These are phyloP conservation scores for Botrytis paeoniae DNA, from an alignment of 2,329 filamentous ascomycete species.

Conservation along the genomic window DNA sequence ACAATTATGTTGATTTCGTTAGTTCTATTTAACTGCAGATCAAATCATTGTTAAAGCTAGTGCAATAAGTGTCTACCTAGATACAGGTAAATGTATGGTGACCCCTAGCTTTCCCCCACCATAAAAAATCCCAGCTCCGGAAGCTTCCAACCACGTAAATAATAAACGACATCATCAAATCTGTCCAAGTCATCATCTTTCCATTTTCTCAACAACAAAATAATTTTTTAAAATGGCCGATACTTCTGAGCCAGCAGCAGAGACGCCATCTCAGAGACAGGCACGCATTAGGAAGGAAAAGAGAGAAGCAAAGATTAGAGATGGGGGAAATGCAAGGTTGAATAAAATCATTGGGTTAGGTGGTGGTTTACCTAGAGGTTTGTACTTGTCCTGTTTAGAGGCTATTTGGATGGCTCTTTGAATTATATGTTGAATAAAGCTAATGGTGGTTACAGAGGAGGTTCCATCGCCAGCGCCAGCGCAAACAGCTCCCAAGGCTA, in stretches of 20 bases:
- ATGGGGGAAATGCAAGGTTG: constrained; percentile 65
- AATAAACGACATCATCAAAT: neutral
- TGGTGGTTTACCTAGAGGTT: constrained; percentile 52
- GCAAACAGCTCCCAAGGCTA: too few relatives aligned
- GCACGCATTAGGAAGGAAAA: constrained; percentile 75
- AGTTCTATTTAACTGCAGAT: neutral
- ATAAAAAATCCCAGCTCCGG: neutral
- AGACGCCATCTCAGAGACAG: constrained; percentile 42
- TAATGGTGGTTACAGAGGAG: constrained; percentile 31
- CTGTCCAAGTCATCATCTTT: neutral
- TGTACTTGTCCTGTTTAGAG: neutral
- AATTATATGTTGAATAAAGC: neutral
- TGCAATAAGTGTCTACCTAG: neutral
- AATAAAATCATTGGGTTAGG: constrained; percentile 73
- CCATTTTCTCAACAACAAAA: neutral
- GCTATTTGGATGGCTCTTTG: neutral
- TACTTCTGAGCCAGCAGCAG: neutral
- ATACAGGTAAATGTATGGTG: neutral
- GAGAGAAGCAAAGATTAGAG: constrained; percentile 73
- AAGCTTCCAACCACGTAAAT: neutral
- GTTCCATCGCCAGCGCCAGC: constrained; percentile 38
- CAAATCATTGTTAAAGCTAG: neutral
- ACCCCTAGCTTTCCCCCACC: neutral
- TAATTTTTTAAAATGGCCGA: constrained; percentile 6
- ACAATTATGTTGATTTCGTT: neutral